Evolutionary conservation across 2,329 filamentous ascomycete genomes (phyloP).

Genomic region (Botrytis byssoidea): DNA sequence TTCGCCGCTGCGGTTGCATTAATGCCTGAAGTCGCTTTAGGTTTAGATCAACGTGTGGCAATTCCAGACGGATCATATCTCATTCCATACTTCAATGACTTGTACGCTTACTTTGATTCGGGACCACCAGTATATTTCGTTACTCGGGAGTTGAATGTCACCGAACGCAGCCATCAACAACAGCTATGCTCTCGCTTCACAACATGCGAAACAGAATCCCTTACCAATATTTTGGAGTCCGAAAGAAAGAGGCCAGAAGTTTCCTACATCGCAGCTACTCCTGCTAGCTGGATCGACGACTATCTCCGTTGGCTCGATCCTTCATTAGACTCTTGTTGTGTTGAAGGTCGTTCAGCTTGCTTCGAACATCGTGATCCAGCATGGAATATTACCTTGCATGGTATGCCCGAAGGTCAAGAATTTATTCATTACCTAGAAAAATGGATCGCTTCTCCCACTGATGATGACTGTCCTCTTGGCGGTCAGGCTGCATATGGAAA

Average conservation of each 20-base stretch:
- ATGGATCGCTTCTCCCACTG: conserved; percentile 79
- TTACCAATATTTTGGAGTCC: conserved; percentile 88
- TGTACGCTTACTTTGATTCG: conserved; percentile 87
- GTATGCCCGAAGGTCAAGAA: conserved; percentile 92
- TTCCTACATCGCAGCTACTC: conserved; percentile 83
- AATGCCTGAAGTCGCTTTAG: conserved; percentile 79
- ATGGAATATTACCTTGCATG: conserved; percentile 86
- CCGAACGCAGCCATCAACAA: conserved; percentile 72
- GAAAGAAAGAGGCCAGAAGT: conserved; percentile 86
- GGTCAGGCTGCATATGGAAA: conserved; percentile 85
- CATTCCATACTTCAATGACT: conserved; percentile 93
- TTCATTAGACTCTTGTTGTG: conserved; percentile 57
- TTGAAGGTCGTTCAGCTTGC: conserved; percentile 59
- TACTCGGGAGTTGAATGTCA: conserved; percentile 75
- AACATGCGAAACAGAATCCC: conserved; percentile 77
- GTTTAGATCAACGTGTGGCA: conserved; percentile 90
- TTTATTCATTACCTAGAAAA: conserved; percentile 82
- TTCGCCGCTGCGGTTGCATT: conserved; percentile 84
- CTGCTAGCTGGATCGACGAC: conserved; percentile 96
- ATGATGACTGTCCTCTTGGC: conserved; percentile 80
- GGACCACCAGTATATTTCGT: conserved; percentile 98
- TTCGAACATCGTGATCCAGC: conserved; percentile 73
- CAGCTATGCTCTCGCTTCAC: conserved; percentile 89
- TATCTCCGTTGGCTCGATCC: conserved; percentile 98
- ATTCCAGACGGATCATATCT: conserved; percentile 93